Evolutionary conservation across 192 early-diverging fungal genomes (phyloP).

Genomic region (Coemansia sp.): DNA sequence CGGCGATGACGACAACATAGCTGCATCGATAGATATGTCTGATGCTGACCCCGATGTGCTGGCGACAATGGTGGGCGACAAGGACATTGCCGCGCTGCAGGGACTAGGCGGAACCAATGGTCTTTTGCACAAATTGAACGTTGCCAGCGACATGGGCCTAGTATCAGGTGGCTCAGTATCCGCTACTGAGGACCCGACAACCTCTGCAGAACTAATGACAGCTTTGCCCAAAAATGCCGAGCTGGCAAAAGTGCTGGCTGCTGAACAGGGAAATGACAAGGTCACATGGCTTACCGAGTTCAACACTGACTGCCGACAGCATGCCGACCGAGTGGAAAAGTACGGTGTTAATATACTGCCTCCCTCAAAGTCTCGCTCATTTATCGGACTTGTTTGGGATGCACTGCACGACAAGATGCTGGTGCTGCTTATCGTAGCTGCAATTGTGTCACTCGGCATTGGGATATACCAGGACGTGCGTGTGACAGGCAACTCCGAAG

Average conservation of each 20-base stretch:
- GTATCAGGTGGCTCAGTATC: conserved; percentile 2
- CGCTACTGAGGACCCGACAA: not conserved
- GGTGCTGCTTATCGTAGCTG: conserved; percentile 74
- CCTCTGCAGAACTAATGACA: not conserved
- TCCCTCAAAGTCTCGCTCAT: conserved; percentile 63
- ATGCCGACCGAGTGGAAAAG: conserved; percentile 56
- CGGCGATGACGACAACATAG: not conserved
- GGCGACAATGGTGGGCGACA: conserved; percentile 44
- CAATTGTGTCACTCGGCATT: conserved; percentile 72
- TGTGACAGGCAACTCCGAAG: conserved; percentile 37
- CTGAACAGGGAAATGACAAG: conserved; percentile 23
- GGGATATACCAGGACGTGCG: conserved; percentile 81
- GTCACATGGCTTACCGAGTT: conserved; percentile 49
- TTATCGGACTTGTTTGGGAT: conserved; percentile 77
- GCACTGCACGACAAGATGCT: conserved; percentile 80
- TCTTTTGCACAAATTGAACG: conserved; percentile 30
- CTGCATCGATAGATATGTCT: conserved; percentile 4
- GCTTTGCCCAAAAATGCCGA: conserved; percentile 7
- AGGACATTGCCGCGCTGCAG: conserved; percentile 30
- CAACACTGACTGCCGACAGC: conserved; percentile 40
- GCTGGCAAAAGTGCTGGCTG: conserved; percentile 40
- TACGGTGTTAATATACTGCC: conserved; percentile 77
- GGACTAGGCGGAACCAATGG: conserved; percentile 38
- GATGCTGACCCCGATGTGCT: conserved; percentile 20
- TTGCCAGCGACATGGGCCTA: conserved; percentile 24